These are phyloP conservation scores for Erigeron canadensis DNA, from an alignment of 129 eudicot species.

Conservation along the genomic window DNA sequence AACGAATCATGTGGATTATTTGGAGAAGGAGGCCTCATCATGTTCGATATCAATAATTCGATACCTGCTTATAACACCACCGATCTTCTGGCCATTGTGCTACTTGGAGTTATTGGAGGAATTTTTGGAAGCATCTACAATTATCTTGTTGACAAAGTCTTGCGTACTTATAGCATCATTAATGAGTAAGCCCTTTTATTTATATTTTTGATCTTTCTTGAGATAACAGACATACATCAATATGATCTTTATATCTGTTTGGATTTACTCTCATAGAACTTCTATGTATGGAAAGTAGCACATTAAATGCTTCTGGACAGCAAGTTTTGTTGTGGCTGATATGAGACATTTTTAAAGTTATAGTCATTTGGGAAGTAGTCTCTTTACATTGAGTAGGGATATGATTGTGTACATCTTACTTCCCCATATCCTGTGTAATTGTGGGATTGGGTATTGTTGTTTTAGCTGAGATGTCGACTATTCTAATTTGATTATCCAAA, in stretches of 20 bases:
- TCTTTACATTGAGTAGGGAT: no score
- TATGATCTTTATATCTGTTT: neutral
- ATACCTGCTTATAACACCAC: slow-evolving; percentile 50
- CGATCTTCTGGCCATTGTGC: slow-evolving; percentile 73
- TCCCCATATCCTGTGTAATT: no score
- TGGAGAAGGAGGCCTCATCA: slow-evolving; percentile 91
- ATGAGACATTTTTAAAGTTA: no score
- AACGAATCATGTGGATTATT: slow-evolving; percentile 77
- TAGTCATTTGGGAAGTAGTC: no score
- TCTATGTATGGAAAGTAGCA: neutral
- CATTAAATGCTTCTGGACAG: neutral
- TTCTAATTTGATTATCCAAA: no score
- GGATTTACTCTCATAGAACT: neutral
- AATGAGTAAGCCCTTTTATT: slow-evolving; percentile 61
- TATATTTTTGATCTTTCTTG: slow-evolving; percentile 9
- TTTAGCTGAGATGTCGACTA: no score
- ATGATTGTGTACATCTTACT: no score
- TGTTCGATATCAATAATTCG: slow-evolving; percentile 71
- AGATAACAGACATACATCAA: neutral
- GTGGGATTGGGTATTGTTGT: no score
- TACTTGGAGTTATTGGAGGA: slow-evolving; percentile 91
- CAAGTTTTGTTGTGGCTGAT: no score
- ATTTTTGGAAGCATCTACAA: slow-evolving; percentile 82
- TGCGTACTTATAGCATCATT: slow-evolving; percentile 73
- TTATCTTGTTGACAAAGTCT: slow-evolving; percentile 86